Conservation (phyloP, 257 asterid species). For the Linaria vulgaris region DNA sequence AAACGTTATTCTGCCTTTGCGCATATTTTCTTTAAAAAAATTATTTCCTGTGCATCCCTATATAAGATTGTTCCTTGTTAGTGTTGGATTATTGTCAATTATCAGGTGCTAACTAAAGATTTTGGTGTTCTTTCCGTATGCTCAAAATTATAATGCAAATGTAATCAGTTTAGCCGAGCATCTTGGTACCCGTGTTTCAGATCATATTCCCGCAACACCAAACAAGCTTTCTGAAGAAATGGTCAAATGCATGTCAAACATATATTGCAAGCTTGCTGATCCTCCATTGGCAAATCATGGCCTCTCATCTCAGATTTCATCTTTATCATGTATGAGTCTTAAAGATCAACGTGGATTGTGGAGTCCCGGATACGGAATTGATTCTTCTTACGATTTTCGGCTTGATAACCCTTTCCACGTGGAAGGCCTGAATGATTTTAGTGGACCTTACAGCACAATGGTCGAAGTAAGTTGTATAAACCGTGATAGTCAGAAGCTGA, state of each 20-base stretch:
- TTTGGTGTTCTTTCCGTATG: slow-evolving; percentile 51
- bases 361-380: slow-evolving; percentile 83
- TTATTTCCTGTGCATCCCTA: background rate
- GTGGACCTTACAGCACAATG: slow-evolving; percentile 99
- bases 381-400: slow-evolving; percentile 79
- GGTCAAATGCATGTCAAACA: slow-evolving; percentile 85
- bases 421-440: slow-evolving; percentile 91
- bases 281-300: slow-evolving; percentile 66
- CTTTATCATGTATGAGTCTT: slow-evolving; percentile 70
- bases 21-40: background rate
- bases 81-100: background rate
- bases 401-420: slow-evolving; percentile 90
- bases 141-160: slow-evolving; percentile 58
- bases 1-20: background rate
- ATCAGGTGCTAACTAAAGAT: slow-evolving; percentile 2
- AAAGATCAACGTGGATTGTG: slow-evolving; percentile 73
- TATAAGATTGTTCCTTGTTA: background rate
- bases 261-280: slow-evolving; percentile 87
- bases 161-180: slow-evolving; percentile 92
- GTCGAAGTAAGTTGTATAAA: slow-evolving; percentile 80
- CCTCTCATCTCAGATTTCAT: slow-evolving; percentile 80
- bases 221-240: slow-evolving; percentile 92
- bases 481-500: slow-evolving; percentile 76
- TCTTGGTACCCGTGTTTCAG: slow-evolving; percentile 85
- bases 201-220: slow-evolving; percentile 79